A percentile compares a stretch with the other conserved stretches of the same genome.
phyloP scores from a whole-genome alignment of 2,329 filamentous ascomycete genomes.

The Exophiala dermatitidis region DNA sequence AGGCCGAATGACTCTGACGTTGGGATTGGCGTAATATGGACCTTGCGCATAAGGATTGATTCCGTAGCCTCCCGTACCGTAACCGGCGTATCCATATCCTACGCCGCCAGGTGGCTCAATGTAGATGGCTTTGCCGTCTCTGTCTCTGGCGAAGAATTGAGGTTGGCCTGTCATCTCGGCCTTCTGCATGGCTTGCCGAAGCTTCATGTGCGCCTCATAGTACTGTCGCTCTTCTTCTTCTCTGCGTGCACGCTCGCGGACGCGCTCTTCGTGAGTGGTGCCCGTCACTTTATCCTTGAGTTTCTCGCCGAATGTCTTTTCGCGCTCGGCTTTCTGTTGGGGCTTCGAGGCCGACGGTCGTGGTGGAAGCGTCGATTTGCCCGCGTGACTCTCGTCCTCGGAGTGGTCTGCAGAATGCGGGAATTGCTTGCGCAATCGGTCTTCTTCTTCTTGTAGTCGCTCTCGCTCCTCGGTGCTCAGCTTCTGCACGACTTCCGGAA shows the following conservation, averaged over 20 bases:
- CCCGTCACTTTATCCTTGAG: constrained; percentile 55
- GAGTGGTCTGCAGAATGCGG: constrained; percentile 12
- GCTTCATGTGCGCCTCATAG: constrained; percentile 47
- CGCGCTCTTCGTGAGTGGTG: constrained; percentile 51
- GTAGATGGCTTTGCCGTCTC: constrained; percentile 50
- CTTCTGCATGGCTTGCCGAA: constrained; percentile 45
- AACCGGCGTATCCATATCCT: constrained; percentile 19
- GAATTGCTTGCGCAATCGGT: constrained; percentile 28
- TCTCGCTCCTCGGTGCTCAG: constrained; percentile 46
- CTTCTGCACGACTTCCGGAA: constrained; percentile 46
- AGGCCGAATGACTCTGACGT: constrained; percentile 46
- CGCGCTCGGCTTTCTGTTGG: constrained; percentile 23
- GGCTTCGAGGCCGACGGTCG: constrained; percentile 11
- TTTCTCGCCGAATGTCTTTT: constrained; percentile 46
- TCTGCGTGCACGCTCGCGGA: constrained; percentile 39
- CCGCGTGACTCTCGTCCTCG: constrained; percentile 29
- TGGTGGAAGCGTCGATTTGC: constrained; percentile 18
- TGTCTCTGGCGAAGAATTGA: constrained; percentile 49
- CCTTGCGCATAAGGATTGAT: constrained; percentile 43
- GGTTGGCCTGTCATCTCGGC: constrained; percentile 51
- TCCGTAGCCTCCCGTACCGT: constrained; percentile 27
- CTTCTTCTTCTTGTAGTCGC: constrained; percentile 34
- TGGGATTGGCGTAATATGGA: constrained; percentile 40
- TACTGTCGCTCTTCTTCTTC: constrained; percentile 45
- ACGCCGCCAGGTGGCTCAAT: constrained; percentile 46